phyloP scores from a whole-genome alignment of 2,329 filamentous ascomycete genomes.

The Colletotrichum sp. region DNA sequence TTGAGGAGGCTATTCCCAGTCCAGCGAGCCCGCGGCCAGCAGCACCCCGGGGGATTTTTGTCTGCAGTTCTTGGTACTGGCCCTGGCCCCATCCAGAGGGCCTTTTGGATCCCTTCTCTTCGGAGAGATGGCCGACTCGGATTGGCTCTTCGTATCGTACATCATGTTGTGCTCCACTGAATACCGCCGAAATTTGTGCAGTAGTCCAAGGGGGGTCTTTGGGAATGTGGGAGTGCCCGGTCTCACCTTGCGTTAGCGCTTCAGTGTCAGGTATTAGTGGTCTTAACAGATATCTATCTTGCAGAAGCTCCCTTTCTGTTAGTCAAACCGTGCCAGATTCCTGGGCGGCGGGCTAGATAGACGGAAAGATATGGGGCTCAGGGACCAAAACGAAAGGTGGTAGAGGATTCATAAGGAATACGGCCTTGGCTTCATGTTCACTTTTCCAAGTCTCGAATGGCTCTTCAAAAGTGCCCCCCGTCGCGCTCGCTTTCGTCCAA shows the following conservation, averaged over 20 bases:
- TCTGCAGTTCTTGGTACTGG: slow-evolving; percentile 20
- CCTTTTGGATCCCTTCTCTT: not conserved
- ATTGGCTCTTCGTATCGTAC: not conserved
- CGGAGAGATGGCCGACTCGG: slow-evolving; percentile 7
- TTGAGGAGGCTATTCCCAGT: slow-evolving; percentile 1
- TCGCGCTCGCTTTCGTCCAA: not conserved
- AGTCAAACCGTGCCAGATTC: slow-evolving; percentile 2
- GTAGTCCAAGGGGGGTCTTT: not conserved
- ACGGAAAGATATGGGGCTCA: not conserved
- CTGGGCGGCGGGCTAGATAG: not conserved
- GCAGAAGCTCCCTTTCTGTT: not conserved
- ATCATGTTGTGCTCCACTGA: not conserved
- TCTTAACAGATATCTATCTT: not conserved
- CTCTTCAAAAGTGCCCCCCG: slow-evolving; percentile 2
- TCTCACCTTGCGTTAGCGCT: not conserved
- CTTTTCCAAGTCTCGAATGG: not conserved
- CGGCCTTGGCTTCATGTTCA: slow-evolving; percentile 3
- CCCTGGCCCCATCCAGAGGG: not conserved
- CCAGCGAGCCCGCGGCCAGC: not conserved
- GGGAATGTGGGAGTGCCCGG: not conserved
- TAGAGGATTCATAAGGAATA: not conserved
- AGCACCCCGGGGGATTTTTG: slow-evolving; percentile 21
- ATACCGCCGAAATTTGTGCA: slow-evolving; percentile 18
- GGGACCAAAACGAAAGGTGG: slow-evolving; percentile 1
- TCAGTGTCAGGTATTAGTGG: not conserved